Evolutionary conservation across 441 rosid species (phyloP), one percentile per base, ranked within the genome.

Genomic region (Adansonia gregorii): DNA sequence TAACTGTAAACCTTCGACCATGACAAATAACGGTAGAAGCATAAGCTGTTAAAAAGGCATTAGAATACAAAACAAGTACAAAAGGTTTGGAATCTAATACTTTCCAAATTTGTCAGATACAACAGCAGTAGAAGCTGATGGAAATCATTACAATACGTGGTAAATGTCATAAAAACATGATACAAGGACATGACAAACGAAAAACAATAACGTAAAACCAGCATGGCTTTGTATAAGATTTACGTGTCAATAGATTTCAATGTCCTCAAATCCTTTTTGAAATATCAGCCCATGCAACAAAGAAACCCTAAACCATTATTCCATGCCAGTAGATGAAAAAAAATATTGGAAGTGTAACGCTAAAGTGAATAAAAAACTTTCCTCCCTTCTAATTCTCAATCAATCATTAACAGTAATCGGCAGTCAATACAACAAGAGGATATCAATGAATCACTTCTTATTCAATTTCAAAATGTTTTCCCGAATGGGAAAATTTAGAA

Each of bases 231-330:
- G 45, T 3, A 14, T 1, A 11, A 20, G 65, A 48, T 73, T 56
- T 43, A 73, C 67, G 8, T 11, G 35, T 58, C 51, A 63, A 59
- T 51, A 60, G 20, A 60, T 19, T 48, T 22, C 48, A 17, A 35
- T 51, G 15, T 31, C 22, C 65, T 58, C 15, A 5, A 3, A 52
- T 31, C 24, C 22, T 31, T 19, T 20, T 68, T 46, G 4, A 11
- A 68, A 48, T 49, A 68, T 41, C 22, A 67, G 39, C 43, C 41
- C 54, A 69, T 49, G 43, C 73, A 69, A 24, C 19, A 69, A 69
- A 68, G 22, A 52, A 27, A 14, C 2, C 46, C 15, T 63, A 45
- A 70, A 51, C 24, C 45, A 15, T 1, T 70, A 70, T 70, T 51
- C 15, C 8, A 52, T 70, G 12, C 41, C 8, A 45, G 72, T 67